These are phyloP conservation scores for Capsella rubella DNA, from an alignment of 441 rosid species.

Conservation along the genomic window DNA sequence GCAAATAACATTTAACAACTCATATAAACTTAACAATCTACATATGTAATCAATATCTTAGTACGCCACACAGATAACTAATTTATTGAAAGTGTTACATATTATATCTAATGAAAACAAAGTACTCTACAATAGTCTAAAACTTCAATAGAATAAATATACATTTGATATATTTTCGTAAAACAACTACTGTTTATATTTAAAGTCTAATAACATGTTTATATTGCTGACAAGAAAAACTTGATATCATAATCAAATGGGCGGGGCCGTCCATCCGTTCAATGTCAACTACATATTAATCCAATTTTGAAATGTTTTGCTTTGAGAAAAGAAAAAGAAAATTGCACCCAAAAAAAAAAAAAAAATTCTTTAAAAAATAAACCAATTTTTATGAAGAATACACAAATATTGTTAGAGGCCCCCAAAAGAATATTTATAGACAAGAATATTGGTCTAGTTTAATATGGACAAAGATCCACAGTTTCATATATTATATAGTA, in stretches of 20 bases:
- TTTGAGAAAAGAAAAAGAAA: neutral
- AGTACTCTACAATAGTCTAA: neutral
- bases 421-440: neutral
- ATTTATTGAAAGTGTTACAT: neutral
- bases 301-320: neutral
- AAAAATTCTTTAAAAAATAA: neutral
- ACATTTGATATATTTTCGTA: neutral
- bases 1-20: neutral
- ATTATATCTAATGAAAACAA: neutral
- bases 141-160: neutral
- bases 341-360: neutral
- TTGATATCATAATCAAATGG: neutral
- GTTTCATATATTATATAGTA: neutral
- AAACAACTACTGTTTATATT: too few relatives aligned
- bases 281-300: slow-evolving; percentile 1
- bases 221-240: neutral
- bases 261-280: slow-evolving; percentile 13
- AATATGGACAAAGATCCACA: slow-evolving; percentile 1
- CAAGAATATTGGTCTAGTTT: neutral
- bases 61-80: neutral
- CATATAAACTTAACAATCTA: too few relatives aligned
- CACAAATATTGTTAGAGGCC: neutral
- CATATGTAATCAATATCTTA: neutral
- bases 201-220: too few relatives aligned
- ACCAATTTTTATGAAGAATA: neutral